These are phyloP conservation scores for Cudoniella acicularis DNA, from an alignment of 495 filamentous ascomycete species.

Conservation along the genomic window DNA sequence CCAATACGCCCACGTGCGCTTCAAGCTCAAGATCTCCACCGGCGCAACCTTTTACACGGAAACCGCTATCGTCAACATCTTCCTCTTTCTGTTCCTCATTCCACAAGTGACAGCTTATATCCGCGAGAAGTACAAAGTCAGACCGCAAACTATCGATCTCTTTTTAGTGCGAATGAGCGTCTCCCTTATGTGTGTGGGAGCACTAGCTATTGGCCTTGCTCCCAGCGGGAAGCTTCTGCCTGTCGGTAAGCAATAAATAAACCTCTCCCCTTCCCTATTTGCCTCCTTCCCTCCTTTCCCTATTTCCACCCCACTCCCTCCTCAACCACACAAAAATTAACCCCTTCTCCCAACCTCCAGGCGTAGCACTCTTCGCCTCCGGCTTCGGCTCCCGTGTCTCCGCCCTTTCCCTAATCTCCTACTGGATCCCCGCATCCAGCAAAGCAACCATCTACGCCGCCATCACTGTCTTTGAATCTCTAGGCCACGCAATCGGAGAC, in stretches of 20 bases:
- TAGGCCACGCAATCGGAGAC: conserved; percentile 24
- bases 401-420: conserved; percentile 20
- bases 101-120: conserved; percentile 13
- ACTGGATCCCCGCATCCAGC: conserved; percentile 20
- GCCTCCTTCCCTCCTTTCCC: neutral
- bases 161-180: conserved; percentile 17
- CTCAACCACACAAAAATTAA: too few species aligned
- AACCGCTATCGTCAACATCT: conserved; percentile 24
- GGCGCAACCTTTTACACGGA: conserved; percentile 26
- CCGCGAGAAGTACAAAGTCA: conserved; percentile 6
- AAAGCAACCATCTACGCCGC: conserved; percentile 24
- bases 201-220: conserved; percentile 14
- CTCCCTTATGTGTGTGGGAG: conserved; percentile 15
- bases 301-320: neutral
- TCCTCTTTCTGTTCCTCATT: conserved; percentile 23
- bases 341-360: too few species aligned
- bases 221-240: conserved; percentile 5
- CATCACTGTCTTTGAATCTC: conserved; percentile 20
- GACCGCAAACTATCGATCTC: conserved; percentile 19
- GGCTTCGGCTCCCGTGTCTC: conserved; percentile 24
- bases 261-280: neutral
- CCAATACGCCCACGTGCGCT: conserved; percentile 24
- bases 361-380: conserved; percentile 19
- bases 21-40: conserved; percentile 18
- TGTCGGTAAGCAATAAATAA: conserved; percentile 20